phyloP scores from a whole-genome alignment of 208 protist genomes.

The Tritrichomonas musculus region DNA sequence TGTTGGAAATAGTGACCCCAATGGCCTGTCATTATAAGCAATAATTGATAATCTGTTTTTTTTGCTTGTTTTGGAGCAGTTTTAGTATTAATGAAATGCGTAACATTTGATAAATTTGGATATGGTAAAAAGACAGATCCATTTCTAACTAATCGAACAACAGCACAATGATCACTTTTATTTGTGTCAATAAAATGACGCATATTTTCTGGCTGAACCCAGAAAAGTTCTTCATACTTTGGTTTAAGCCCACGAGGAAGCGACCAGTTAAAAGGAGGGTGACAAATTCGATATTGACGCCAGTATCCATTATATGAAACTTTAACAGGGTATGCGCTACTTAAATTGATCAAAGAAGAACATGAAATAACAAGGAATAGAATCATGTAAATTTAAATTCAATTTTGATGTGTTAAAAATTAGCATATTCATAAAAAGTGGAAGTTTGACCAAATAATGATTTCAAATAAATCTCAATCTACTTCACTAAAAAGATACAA shows the following conservation, averaged over 20 bases:
- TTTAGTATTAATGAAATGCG: conserved; percentile 8
- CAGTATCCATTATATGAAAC: neutral
- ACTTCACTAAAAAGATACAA: no score
- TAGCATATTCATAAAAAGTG: no score
- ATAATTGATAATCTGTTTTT: neutral
- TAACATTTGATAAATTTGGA: neutral
- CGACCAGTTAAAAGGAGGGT: neutral
- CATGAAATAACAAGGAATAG: no score
- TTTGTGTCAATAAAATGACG: neutral
- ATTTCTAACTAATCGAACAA: neutral
- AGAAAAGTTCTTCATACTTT: neutral
- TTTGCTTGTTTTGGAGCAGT: neutral
- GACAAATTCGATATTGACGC: conserved; percentile 2
- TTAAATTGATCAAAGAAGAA: no score
- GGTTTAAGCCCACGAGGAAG: neutral
- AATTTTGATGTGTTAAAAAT: no score
- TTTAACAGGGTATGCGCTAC: no score
- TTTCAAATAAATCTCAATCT: no score
- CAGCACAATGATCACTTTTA: neutral
- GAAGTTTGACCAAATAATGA: no score
- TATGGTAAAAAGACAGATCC: neutral
- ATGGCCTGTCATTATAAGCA: neutral
- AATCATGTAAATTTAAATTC: no score
- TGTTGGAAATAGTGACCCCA: conserved; percentile 31
- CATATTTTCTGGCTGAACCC: neutral